Conservation (phyloP, 768 basidiomycete species). For the Russula foetens region DNA sequence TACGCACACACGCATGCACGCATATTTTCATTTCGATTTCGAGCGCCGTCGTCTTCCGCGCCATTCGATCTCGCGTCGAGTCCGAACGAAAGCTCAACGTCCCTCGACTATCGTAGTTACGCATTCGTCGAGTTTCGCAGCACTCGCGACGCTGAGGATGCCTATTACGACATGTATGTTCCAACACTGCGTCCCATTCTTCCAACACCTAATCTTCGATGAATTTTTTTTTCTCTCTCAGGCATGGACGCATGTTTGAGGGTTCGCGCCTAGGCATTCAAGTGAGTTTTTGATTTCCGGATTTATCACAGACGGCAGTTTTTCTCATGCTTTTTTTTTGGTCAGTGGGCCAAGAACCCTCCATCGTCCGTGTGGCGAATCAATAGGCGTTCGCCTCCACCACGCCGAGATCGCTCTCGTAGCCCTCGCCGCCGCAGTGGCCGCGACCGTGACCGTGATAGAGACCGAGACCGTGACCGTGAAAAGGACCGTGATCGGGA, state of each 20-base stretch:
- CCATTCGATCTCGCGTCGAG: constrained; percentile 21
- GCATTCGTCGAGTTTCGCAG: constrained; percentile 82
- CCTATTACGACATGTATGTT: constrained; percentile 71
- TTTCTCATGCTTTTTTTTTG: not conserved
- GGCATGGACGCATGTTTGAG: constrained; percentile 73
- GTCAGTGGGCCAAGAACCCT: constrained; percentile 74
- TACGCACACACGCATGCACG: constrained; percentile 6
- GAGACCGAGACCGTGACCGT: constrained; percentile 24
- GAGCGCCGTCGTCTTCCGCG: constrained; percentile 23
- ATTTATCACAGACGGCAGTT: not conserved
- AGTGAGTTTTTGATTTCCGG: constrained; percentile 30
- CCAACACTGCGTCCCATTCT: not conserved
- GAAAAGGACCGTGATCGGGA: constrained; percentile 31
- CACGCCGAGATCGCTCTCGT: constrained; percentile 27
- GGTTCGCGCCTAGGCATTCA: constrained; percentile 70
- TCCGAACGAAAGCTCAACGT: constrained; percentile 49
- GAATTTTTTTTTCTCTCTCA: constrained; percentile 23
- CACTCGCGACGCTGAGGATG: constrained; percentile 71
- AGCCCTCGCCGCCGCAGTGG: constrained; percentile 41
- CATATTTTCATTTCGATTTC: constrained; percentile 19
- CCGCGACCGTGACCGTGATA: constrained; percentile 16
- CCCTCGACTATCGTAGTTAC: constrained; percentile 53
- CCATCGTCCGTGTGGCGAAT: constrained; percentile 79
- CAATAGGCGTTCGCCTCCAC: constrained; percentile 46
- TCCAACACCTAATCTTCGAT: not conserved